phyloP scores from a whole-genome alignment of 2,329 filamentous ascomycete species.

The Cytospora mali region DNA sequence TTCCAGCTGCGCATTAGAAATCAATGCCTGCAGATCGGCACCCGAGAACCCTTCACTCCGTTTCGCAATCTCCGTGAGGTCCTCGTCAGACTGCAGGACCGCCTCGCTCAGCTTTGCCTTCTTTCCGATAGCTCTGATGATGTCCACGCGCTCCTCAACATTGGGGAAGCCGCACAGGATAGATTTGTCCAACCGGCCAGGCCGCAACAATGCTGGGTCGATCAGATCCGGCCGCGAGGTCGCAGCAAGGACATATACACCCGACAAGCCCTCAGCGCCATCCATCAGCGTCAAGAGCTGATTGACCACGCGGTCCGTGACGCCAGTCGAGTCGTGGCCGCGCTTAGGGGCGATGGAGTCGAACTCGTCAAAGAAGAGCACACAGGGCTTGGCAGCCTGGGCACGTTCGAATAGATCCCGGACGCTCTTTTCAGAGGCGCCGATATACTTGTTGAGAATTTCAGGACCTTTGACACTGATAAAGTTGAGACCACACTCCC shows the following conservation, averaged over 20 bases:
- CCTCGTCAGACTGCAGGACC: slow-evolving; percentile 58
- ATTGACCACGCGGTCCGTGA: slow-evolving; percentile 98
- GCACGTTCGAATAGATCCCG: slow-evolving; percentile 94
- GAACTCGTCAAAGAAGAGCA: slow-evolving; percentile 98
- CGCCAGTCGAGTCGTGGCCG: slow-evolving; percentile 94
- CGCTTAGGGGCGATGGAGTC: slow-evolving; percentile 97
- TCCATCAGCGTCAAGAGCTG: slow-evolving; percentile 99
- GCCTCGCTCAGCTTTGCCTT: slow-evolving; percentile 76
- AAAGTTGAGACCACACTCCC: slow-evolving; percentile 96
- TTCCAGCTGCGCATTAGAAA: slow-evolving; percentile 96
- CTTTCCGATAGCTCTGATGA: slow-evolving; percentile 78
- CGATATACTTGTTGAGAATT: slow-evolving; percentile 99
- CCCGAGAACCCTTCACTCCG: slow-evolving; percentile 90
- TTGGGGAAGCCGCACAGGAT: slow-evolving; percentile 88
- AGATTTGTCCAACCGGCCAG: slow-evolving; percentile 90
- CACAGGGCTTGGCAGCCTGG: slow-evolving; percentile 85
- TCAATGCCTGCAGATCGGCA: slow-evolving; percentile 89
- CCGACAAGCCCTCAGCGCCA: slow-evolving; percentile 89
- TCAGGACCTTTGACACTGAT: slow-evolving; percentile 98
- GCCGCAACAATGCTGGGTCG: slow-evolving; percentile 87
- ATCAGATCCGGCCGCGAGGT: slow-evolving; percentile 93
- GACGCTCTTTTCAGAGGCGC: slow-evolving; percentile 94
- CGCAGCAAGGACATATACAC: slow-evolving; percentile 94
- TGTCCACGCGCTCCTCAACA: slow-evolving; percentile 81
- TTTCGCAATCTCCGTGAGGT: slow-evolving; percentile 72